Conservation (phyloP, 2,329 filamentous ascomycete species). For the Neofusicoccum cordaticola region DNA sequence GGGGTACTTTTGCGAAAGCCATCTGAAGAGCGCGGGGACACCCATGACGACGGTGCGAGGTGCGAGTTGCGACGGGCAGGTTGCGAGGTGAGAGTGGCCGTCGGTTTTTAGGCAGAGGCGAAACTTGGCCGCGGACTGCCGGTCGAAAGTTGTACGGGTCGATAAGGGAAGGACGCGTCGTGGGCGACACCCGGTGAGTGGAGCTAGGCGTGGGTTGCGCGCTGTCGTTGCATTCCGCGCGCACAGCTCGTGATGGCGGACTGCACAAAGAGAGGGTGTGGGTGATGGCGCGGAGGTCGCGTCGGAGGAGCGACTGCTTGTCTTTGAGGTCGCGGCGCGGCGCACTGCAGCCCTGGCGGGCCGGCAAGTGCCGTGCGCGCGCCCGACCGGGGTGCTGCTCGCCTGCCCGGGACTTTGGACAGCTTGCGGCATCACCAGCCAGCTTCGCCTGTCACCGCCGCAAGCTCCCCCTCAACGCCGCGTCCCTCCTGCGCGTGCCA, state of each 20-base stretch:
- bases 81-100: not conserved
- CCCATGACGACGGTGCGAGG: conserved; percentile 62
- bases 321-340: not conserved
- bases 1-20: conserved; percentile 94
- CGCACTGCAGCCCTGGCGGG: not conserved
- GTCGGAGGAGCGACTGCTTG: not conserved
- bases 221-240: conserved; percentile 11
- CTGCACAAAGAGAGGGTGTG: not conserved
- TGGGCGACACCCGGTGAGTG: conserved; percentile 1
- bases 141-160: not conserved
- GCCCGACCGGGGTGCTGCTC: not conserved
- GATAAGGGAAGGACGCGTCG: not conserved
- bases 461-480: not conserved
- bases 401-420: conserved; percentile 2
- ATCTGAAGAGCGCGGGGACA: conserved; percentile 93
- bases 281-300: conserved; percentile 1
- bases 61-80: not conserved
- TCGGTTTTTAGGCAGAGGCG: not conserved
- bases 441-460: conserved; percentile 1
- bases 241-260: not conserved
- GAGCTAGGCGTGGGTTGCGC: not conserved
- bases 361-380: not conserved
- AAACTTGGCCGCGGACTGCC: not conserved
- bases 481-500: not conserved
- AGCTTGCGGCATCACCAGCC: conserved; percentile 14